These are phyloP conservation scores for Litchi chinensis DNA, from an alignment of 345 rosid species.

Conservation along the genomic window DNA sequence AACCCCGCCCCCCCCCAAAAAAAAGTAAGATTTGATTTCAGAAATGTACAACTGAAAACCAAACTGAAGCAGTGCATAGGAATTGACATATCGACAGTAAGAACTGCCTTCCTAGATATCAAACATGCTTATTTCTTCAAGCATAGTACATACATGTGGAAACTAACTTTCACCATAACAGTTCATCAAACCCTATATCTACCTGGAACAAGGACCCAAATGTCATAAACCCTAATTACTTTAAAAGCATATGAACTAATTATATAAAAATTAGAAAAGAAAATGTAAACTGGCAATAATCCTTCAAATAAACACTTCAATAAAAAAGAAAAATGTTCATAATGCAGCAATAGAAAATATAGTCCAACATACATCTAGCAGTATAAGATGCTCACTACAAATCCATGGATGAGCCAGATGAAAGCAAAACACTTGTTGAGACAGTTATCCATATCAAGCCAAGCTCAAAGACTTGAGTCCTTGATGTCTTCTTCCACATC, in stretches of 20 bases:
- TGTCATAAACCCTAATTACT: not conserved
- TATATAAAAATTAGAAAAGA: not conserved
- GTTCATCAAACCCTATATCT: conserved; percentile 7
- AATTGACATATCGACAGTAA: conserved; percentile 5
- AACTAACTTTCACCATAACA: conserved; percentile 5
- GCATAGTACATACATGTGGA: conserved; percentile 5
- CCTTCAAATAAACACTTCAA: conserved; percentile 21
- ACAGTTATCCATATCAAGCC: conserved; percentile 46
- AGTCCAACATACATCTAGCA: conserved; percentile 64
- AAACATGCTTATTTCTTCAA: conserved; percentile 9
- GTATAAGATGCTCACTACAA: conserved; percentile 58
- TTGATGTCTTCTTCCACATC: conserved; percentile 37
- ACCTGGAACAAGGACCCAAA: conserved; percentile 9
- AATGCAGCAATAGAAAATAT: conserved; percentile 35
- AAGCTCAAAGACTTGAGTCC: conserved; percentile 48
- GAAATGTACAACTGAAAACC: not conserved
- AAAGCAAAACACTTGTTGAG: conserved; percentile 52
- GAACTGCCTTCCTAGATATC: conserved; percentile 7
- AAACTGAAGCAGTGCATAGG: conserved; percentile 5
- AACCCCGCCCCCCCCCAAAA: not conserved
- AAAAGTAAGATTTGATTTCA: not conserved
- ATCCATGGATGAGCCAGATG: conserved; percentile 49
- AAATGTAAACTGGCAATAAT: conserved; percentile 20
- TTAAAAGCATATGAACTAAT: not conserved
- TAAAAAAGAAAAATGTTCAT: conserved; percentile 27